Percentiles rank a stretch among this genome's conserved stretches.
These are phyloP conservation scores for Globisporangium barbulae DNA, from an alignment of 352 stramenopile genomes.

Conservation along the genomic window DNA sequence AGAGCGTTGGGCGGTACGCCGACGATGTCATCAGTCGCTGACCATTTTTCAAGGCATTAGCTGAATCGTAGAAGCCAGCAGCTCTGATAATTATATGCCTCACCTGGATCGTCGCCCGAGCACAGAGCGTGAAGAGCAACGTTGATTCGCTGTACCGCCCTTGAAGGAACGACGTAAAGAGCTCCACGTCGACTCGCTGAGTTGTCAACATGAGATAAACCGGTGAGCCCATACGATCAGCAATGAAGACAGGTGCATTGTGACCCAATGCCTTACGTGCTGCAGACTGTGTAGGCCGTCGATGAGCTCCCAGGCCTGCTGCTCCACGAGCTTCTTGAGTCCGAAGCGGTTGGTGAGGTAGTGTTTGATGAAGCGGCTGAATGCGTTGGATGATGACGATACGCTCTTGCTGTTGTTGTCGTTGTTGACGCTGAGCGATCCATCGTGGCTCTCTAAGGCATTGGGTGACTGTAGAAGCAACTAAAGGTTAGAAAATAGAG, in stretches of 20 bases:
- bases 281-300: constrained; percentile 39
- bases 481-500: background rate
- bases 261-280: constrained; percentile 21
- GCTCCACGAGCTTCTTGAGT: constrained; percentile 52
- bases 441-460: background rate
- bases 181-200: constrained; percentile 48
- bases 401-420: constrained; percentile 1
- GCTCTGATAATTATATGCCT: background rate
- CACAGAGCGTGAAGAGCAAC: constrained; percentile 53
- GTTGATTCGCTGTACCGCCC: constrained; percentile 41
- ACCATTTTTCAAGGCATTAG: background rate
- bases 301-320: constrained; percentile 57
- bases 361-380: constrained; percentile 43
- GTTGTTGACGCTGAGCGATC: background rate
- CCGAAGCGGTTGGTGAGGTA: constrained; percentile 72
- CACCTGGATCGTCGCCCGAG: constrained; percentile 45
- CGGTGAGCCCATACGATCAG: background rate
- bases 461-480: background rate
- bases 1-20: constrained; percentile 24
- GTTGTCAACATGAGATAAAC: background rate
- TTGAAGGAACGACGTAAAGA: constrained; percentile 61
- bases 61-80: background rate
- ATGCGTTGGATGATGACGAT: constrained; percentile 13
- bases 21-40: constrained; percentile 24
- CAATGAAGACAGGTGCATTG: too few species aligned